Conservation (phyloP, 2,329 filamentous ascomycete genomes). For the Zarea fungicola region DNA sequence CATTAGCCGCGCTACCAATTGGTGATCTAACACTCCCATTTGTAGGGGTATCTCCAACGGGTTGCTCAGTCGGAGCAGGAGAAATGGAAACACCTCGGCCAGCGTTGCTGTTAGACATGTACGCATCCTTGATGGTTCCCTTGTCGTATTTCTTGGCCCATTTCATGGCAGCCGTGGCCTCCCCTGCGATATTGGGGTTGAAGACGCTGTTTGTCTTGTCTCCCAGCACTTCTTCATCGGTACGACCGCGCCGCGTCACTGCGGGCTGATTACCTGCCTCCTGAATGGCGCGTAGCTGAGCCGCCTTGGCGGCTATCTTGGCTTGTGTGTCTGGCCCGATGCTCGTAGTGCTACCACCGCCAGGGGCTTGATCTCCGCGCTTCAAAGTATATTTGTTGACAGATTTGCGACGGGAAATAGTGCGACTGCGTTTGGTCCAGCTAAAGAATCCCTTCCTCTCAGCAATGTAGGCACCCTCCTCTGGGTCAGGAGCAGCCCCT, state of each 20-base stretch:
- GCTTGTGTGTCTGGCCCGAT: conserved; percentile 90
- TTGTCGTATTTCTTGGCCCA: conserved; percentile 97
- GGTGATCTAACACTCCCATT: background rate
- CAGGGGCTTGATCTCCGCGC: conserved; percentile 38
- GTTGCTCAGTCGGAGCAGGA: conserved; percentile 29
- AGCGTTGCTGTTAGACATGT: conserved; percentile 67
- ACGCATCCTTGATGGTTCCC: conserved; percentile 77
- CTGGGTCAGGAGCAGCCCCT: conserved; percentile 79
- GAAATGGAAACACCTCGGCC: conserved; percentile 55
- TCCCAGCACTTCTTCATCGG: conserved; percentile 50
- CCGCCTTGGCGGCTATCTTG: conserved; percentile 85
- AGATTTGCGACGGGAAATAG: conserved; percentile 63
- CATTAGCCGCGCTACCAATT: conserved; percentile 19
- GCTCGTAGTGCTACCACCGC: conserved; percentile 67
- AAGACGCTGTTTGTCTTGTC: conserved; percentile 85
- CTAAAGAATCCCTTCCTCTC: conserved; percentile 95
- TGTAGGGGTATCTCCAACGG: conserved; percentile 18
- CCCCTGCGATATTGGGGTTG: conserved; percentile 73
- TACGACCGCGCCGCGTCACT: conserved; percentile 47
- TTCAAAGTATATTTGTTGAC: conserved; percentile 56
- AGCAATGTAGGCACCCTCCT: conserved; percentile 81
- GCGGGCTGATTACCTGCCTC: conserved; percentile 35
- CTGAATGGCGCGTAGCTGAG: conserved; percentile 70
- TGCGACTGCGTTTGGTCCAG: conserved; percentile 67
- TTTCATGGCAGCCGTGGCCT: conserved; percentile 90